These are phyloP conservation scores for Saturnispora silvae DNA, from an alignment of 805 yeast species.

Conservation along the genomic window DNA sequence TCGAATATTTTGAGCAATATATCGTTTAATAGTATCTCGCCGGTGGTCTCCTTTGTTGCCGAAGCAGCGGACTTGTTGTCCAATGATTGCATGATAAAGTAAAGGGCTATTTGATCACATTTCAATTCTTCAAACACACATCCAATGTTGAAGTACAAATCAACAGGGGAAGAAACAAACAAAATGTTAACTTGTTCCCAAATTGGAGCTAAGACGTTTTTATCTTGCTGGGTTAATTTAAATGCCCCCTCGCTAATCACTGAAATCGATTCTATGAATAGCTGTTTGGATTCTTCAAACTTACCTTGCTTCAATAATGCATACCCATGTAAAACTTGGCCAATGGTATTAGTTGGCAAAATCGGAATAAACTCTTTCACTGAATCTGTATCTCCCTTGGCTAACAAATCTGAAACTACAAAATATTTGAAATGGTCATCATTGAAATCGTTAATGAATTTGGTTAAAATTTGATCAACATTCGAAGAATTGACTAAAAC, in stretches of 20 bases:
- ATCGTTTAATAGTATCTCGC: constrained; percentile 14
- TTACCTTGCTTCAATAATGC: constrained; percentile 18
- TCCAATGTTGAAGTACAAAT: constrained; percentile 30
- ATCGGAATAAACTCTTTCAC: constrained; percentile 14
- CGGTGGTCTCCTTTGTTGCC: constrained; percentile 4
- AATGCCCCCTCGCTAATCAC: constrained; percentile 19
- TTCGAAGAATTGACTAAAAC: constrained; percentile 17
- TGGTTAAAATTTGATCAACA: constrained; percentile 17
- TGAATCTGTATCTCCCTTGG: constrained; percentile 3
- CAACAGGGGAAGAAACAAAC: constrained; percentile 25
- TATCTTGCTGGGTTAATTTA: constrained; percentile 14
- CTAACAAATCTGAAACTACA: constrained; percentile 17
- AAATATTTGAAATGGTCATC: constrained; percentile 16
- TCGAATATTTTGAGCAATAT: constrained; percentile 21
- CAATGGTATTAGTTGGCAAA: constrained; percentile 15
- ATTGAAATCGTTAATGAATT: constrained; percentile 12
- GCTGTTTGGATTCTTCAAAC: constrained; percentile 19
- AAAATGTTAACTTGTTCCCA: constrained; percentile 12
- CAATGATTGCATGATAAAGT: constrained; percentile 22
- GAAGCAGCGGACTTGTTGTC: constrained; percentile 6
- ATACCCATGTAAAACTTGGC: constrained; percentile 21
- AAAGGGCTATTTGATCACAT: constrained; percentile 26
- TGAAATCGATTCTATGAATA: constrained; percentile 22
- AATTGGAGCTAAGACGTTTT: constrained; percentile 2
- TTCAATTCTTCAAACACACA: constrained; percentile 26